A percentile compares a stretch with the other conserved stretches of the same genome.
phyloP scores from a whole-genome alignment of 257 asterid genomes.

The Schizonepeta tenuifolia region DNA sequence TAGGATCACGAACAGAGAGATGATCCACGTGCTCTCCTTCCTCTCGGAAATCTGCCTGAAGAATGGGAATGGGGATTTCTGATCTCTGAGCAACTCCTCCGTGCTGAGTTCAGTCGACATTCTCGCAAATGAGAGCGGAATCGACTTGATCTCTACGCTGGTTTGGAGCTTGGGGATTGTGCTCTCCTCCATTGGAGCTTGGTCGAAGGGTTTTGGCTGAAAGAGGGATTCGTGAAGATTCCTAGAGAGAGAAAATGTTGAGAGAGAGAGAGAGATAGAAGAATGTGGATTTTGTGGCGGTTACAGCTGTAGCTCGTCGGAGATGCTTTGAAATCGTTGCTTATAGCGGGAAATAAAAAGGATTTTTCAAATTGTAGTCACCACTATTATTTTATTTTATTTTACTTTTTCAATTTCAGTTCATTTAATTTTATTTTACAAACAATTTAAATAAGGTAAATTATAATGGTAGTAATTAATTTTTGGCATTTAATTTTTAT shows the following conservation, averaged over 20 bases:
- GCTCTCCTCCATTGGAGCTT: constrained; percentile 35
- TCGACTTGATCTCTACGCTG: constrained; percentile 48
- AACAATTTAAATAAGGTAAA: too few species aligned
- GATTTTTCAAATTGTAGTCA: not conserved
- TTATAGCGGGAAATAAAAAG: constrained; percentile 13
- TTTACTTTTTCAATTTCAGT: too few species aligned
- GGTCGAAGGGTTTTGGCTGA: not conserved
- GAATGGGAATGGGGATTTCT: constrained; percentile 65
- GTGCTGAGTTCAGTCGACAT: constrained; percentile 51
- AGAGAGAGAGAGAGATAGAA: not conserved
- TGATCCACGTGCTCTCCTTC: constrained; percentile 73
- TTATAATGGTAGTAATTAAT: too few species aligned
- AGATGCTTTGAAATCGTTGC: not conserved
- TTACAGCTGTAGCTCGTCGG: constrained; percentile 3
- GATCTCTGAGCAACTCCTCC: constrained; percentile 54
- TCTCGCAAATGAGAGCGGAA: constrained; percentile 32
- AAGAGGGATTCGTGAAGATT: not conserved
- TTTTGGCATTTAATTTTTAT: too few species aligned
- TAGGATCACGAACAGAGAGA: constrained; percentile 73
- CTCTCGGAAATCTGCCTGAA: constrained; percentile 69
- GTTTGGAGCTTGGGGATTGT: constrained; percentile 37
- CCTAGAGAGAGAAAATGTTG: not conserved
- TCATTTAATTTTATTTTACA: too few species aligned
- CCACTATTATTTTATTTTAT: too few species aligned
- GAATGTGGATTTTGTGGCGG: not conserved